Evolutionary conservation across 2,329 filamentous ascomycete species (phyloP).

Genomic region (Hypoxylon rubiginosum): DNA sequence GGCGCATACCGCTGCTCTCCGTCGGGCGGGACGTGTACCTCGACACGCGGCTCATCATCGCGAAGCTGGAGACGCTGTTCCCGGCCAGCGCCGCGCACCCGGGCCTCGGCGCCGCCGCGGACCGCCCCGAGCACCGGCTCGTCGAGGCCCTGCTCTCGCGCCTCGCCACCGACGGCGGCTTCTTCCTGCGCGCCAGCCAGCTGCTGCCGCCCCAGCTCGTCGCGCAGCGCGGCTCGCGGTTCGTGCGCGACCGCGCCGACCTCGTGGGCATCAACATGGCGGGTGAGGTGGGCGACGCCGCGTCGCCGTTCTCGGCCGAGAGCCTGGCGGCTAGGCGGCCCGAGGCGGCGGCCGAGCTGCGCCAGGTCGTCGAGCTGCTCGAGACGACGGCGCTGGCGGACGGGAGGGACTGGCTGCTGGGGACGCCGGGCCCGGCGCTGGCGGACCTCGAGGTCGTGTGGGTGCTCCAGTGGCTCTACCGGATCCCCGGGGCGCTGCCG

Average conservation of each 20-base stretch:
- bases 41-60: constrained; percentile 77
- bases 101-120: constrained; percentile 43
- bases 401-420: constrained; percentile 74
- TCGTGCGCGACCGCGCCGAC: constrained; percentile 68
- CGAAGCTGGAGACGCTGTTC: constrained; percentile 71
- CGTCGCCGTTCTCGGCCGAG: constrained; percentile 45
- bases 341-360: constrained; percentile 69
- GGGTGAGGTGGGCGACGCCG: constrained; percentile 8
- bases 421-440: constrained; percentile 62
- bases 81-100: constrained; percentile 57
- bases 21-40: constrained; percentile 77
- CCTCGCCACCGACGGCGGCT: constrained; percentile 67
- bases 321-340: constrained; percentile 55
- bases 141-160: constrained; percentile 68
- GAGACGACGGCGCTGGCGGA: constrained; percentile 75
- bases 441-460: constrained; percentile 79
- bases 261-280: constrained; percentile 50
- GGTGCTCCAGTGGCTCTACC: constrained; percentile 75
- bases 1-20: constrained; percentile 76
- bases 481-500: constrained; percentile 68
- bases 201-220: constrained; percentile 70
- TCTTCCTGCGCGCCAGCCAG: constrained; percentile 67
- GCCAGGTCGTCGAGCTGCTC: constrained; percentile 67
- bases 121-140: neutral
- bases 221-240: constrained; percentile 64